Conservation (phyloP, 306 rosid species). For the Medicago lupulina region DNA sequence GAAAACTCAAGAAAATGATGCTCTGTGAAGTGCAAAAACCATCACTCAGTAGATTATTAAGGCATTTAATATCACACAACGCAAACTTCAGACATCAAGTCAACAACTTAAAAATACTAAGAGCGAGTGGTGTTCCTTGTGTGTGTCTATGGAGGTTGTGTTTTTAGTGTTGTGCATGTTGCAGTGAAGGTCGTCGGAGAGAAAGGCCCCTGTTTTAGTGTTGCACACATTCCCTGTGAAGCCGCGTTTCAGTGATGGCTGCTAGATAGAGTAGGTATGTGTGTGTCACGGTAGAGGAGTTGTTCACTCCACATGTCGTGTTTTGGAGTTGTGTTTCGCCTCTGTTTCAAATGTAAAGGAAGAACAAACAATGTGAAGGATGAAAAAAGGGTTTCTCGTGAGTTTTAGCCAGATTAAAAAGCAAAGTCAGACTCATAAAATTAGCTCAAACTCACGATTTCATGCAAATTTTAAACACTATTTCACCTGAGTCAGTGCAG, state of each 20-base stretch:
- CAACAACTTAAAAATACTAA: no score
- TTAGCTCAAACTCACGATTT: neutral
- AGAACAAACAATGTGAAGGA: neutral
- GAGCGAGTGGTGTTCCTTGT: neutral
- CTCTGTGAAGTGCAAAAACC: no score
- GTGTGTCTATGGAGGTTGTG: neutral
- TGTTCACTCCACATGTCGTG: neutral
- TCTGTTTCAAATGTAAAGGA: constrained; percentile 1
- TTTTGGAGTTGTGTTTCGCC: neutral
- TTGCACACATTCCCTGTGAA: neutral
- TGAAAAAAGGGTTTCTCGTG: neutral
- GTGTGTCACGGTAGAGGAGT: neutral
- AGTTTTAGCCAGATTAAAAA: neutral
- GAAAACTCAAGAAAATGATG: no score
- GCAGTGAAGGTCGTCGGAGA: neutral
- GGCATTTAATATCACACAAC: no score
- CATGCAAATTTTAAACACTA: neutral
- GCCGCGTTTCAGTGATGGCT: neutral
- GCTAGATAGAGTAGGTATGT: neutral
- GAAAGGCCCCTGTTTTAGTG: neutral
- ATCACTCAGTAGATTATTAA: no score
- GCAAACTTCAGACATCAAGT: no score
- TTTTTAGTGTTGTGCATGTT: neutral
- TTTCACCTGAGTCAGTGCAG: neutral
- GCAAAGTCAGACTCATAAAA: neutral